Base-by-base conservation (phyloP, 345 rosid genomes). In the Combretum micranthum region DNA sequence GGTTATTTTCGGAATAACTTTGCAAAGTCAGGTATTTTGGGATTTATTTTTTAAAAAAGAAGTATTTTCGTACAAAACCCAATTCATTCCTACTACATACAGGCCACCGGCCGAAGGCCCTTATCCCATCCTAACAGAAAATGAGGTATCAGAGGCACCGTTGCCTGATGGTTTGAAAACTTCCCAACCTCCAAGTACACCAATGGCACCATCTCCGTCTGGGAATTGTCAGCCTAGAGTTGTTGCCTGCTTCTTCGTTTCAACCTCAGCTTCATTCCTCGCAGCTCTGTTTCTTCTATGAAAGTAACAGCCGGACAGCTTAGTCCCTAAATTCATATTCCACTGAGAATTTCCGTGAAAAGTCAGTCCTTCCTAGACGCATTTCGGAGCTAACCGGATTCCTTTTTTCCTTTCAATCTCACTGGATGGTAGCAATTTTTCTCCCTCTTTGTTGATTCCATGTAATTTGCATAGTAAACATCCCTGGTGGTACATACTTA, bases 71-170 rank as follows among this genome's bases (percentile, higher is more conserved):
- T n/a, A n/a, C n/a, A n/a, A n/a, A n/a, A n/a, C n/a, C n/a, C n/a
- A n/a, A n/a, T n/a, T n/a, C n/a, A n/a, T n/a, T n/a, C n/a, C n/a
- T n/a, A 0, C 47, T 62, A 7, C 0, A 1, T 56, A 47, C 43
- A 12, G 75, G 77, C 95, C 82, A 43, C 96, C 81, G 25, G 88
- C 85, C 10, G 69, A 73, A 75, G 84, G 92, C 37, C 96, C 92
- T 47, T 64, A 42, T 44, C 92, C 95, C 1, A 64, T 81, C 48
- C 67, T 91, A 58, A 62, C 68, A 0, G 86, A 63, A 18, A 53
- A 68, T 42, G 95, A 88, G 58, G 81, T 91, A 4, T 55, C 4
- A 0, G 96, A 86, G 74, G 52, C 90, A 44, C 90, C 96, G 9
- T 65, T 88, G 68, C 85, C 16, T 16, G 15, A 55, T 13, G 6